Conservation (phyloP, 2,329 filamentous ascomycete genomes). For the Trichoderma aggressivum region DNA sequence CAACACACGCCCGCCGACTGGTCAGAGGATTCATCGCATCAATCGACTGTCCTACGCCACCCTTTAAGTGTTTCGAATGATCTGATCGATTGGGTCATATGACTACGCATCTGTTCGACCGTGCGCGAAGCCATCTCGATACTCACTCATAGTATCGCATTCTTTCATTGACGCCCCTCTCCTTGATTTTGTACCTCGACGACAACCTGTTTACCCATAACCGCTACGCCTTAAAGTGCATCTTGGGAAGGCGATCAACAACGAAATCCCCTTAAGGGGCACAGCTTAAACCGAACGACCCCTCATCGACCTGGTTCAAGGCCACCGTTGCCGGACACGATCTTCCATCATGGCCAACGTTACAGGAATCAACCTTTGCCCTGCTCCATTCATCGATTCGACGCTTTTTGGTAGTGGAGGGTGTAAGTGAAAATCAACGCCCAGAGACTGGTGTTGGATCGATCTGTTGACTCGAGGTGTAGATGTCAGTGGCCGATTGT, state of each 20-base stretch:
- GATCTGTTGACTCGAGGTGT: constrained; percentile 8
- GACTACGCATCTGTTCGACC: not conserved
- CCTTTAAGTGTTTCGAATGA: not conserved
- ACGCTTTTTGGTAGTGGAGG: constrained; percentile 60
- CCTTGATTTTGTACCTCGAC: not conserved
- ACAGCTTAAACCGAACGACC: not conserved
- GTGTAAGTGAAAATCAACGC: constrained; percentile 48
- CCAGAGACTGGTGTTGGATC: not conserved
- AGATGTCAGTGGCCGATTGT: constrained; percentile 58
- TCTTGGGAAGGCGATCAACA: not conserved
- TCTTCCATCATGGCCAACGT: constrained; percentile 29
- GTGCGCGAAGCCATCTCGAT: not conserved
- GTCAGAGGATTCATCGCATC: not conserved
- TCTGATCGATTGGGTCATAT: constrained; percentile 1
- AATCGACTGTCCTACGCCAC: constrained; percentile 3
- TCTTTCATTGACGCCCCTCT: not conserved
- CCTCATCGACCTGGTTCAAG: not conserved
- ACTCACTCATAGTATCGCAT: not conserved
- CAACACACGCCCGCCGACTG: not conserved
- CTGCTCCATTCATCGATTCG: constrained; percentile 66
- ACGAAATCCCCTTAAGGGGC: not conserved
- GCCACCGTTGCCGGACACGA: not conserved
- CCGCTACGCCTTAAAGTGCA: not conserved
- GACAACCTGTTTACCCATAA: not conserved
- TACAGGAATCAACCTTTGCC: constrained; percentile 53